phyloP scores from a whole-genome alignment of 2,329 filamentous ascomycete genomes.

The Apiospora hydei region DNA sequence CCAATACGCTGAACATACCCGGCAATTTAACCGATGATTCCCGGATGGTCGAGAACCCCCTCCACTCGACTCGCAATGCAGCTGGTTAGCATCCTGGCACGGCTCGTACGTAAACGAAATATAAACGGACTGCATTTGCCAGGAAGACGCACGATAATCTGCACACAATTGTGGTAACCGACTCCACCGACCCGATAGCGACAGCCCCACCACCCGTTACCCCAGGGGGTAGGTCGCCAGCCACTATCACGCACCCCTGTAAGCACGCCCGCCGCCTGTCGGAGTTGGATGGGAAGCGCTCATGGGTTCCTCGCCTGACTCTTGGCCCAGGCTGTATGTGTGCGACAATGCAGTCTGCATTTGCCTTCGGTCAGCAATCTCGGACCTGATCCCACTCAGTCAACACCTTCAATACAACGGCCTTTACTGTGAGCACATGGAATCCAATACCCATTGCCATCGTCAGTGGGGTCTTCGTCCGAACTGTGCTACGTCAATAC shows the following conservation, averaged over 20 bases:
- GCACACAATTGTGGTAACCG: background rate
- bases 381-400: background rate
- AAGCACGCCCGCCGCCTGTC: background rate
- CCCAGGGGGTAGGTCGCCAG: constrained; percentile 11
- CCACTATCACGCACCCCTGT: background rate
- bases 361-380: background rate
- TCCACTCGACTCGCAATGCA: background rate
- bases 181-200: background rate
- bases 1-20: background rate
- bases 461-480: background rate
- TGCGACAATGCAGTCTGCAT: background rate
- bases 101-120: background rate
- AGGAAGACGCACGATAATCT: background rate
- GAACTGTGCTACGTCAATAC: background rate
- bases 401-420: background rate
- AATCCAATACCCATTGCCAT: background rate
- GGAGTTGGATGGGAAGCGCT: background rate
- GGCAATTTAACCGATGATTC: background rate
- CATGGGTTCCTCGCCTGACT: constrained; percentile 10
- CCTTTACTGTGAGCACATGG: background rate
- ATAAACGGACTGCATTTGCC: background rate
- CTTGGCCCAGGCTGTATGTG: background rate
- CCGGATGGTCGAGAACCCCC: background rate
- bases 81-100: background rate
- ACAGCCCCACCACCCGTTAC: constrained; percentile 9